Base-by-base conservation (phyloP, 176 grass and related monocot species). In the Neostapfia colusana region DNA sequence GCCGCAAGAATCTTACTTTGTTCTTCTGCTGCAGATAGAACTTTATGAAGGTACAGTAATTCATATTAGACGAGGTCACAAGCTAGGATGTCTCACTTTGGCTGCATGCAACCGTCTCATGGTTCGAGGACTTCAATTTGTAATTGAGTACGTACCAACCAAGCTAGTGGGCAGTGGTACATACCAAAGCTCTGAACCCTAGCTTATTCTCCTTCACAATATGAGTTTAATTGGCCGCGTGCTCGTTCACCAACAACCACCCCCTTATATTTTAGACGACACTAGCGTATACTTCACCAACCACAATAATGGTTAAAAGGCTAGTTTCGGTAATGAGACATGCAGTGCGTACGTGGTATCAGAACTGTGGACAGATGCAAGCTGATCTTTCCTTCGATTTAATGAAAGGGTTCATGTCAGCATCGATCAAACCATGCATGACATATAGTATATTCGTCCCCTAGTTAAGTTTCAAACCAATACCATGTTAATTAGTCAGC, bases 191-290 rank as follows among this genome's bases (percentile, higher is more conserved):
- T 20, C 43, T 38, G 16, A 50, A 40, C 55, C 16, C 14, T 64
- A 26, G 2, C 24, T 34, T n/a, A n/a, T n/a, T 61, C 48, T 36
- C 31, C 65, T 31, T 78, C 43, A 64, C 74, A n/a, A n/a, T n/a
- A 54, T 54, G 25, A 71, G 74, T 34, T 59, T 75, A 40, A 53
- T 43, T n/a, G n/a, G n/a, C n/a, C n/a, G n/a, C 43, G 2, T 28
- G 57, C 54, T 60, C 17, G 44, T 50, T 77, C 43, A 84, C 73
- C 42, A 53, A 71, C n/a, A n/a, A n/a, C n/a, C n/a, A n/a, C n/a
- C 42, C 43, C 73, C 53, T n/a, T n/a, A n/a, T 39, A 20, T 6
- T 76, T 50, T 83, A 25, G 36, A 8, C 46, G 41, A 67, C 55
- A 34, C 1, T 44, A 57, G 8, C 34, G 38, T 26, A 23, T 45